Base-by-base conservation (phyloP, 2,329 filamentous ascomycete genomes). In the Domatiomyces catenatus region DNA sequence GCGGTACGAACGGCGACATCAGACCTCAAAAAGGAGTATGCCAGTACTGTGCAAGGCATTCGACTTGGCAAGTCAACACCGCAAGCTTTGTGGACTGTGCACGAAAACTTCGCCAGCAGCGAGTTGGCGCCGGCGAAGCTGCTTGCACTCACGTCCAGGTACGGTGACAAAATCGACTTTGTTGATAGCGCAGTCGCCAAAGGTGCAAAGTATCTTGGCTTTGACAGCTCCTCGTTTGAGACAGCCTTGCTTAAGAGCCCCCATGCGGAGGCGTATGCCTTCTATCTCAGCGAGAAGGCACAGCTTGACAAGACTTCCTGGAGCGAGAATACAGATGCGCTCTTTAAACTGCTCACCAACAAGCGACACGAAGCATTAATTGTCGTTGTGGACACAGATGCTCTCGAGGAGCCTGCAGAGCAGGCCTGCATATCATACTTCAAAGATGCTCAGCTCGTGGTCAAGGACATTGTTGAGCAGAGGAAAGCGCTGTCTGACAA, bases 191-290 rank as follows among this genome's bases (percentile, higher is more conserved):
- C 58, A 24, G 52, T 54, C 20, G 39, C 39, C 3, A 52, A 59
- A 36, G 61, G 60, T 2, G 61, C 56, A 44, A 45, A 22, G 3
- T 63, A 63, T 43, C 47, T 63, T 48, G 57, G 59, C 22, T 39
- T 39, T 15, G 32, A 12, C 15, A 39, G 32, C 32, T 39, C 32
- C 32, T 39, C 32, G 10, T 39, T 39, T 12, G 56, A 60, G 32
- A 55, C 54, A 28, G 43, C 32, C 32, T 39, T 39, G 12, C 32
- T 39, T 39, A 39, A 15, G 32, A 39, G 4, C 3, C 10, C 15
- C 10, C 32, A 39, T 5, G 56, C 58, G 17, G 51, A 60, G 26
- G 52, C 49, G n/a, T 59, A 61, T 48, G 54, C 60, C 12, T 57
- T 62, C n/a, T 57, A 49, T 26, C 62, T 63, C 52, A 59, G 49